phyloP scores from a whole-genome alignment of 495 filamentous ascomycete species.

The Durotheca rogersii region DNA sequence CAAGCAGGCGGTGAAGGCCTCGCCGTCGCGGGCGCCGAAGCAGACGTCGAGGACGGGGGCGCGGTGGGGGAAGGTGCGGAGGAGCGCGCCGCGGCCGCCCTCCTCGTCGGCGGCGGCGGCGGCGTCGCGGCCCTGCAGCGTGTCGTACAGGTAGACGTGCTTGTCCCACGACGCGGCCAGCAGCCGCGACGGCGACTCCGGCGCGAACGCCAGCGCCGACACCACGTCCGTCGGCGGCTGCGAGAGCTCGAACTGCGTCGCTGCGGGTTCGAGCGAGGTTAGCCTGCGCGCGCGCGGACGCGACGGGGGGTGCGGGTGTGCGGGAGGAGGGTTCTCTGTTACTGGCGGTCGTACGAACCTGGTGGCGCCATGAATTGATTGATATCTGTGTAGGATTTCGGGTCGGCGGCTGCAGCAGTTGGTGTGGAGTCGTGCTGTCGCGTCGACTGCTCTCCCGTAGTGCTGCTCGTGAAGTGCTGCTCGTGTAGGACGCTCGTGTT shows the following conservation, averaged over 20 bases:
- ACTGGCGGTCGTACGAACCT: slow-evolving; percentile 28
- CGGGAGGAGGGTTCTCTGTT: not conserved
- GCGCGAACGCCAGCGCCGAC: slow-evolving; percentile 81
- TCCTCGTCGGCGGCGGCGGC: slow-evolving; percentile 62
- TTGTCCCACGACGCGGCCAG: slow-evolving; percentile 95
- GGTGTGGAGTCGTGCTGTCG: not conserved
- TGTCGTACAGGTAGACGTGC: slow-evolving; percentile 87
- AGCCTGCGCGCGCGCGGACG: slow-evolving; percentile 7
- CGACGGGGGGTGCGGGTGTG: not conserved
- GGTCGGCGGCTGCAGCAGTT: too few relatives aligned
- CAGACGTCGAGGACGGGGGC: slow-evolving; percentile 90
- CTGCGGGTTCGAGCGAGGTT: slow-evolving; percentile 27
- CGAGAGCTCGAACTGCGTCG: slow-evolving; percentile 67
- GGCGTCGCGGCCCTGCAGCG: slow-evolving; percentile 43
- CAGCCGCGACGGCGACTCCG: slow-evolving; percentile 63
- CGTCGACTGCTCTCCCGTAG: too few relatives aligned
- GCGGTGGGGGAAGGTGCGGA: slow-evolving; percentile 74
- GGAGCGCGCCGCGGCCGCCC: slow-evolving; percentile 56
- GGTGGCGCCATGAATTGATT: slow-evolving; percentile 45
- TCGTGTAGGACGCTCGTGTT: too few relatives aligned
- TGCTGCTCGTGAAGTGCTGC: too few relatives aligned
- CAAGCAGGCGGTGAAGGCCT: slow-evolving; percentile 80
- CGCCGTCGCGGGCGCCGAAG: slow-evolving; percentile 77
- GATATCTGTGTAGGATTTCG: not conserved
- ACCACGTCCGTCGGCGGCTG: slow-evolving; percentile 85